Conservation (phyloP, 495 filamentous ascomycete species). For the Viridothelium virens region DNA sequence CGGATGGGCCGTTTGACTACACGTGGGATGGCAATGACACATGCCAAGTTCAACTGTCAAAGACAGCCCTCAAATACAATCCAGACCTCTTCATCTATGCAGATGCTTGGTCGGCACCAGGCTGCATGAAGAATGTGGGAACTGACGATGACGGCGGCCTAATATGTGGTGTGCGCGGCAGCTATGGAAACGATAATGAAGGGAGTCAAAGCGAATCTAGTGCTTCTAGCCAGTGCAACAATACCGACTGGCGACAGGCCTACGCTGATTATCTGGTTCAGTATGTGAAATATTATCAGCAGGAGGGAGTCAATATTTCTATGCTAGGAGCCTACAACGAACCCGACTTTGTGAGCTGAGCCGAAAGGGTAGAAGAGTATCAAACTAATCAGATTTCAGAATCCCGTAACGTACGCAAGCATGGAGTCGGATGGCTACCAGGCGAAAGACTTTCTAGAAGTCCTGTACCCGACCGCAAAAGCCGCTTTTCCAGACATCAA, state of each 20-base stretch:
- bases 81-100: constrained; percentile 23
- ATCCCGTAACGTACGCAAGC: constrained; percentile 22
- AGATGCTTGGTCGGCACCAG: constrained; percentile 24
- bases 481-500: constrained; percentile 19
- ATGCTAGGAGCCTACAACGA: constrained; percentile 24
- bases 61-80: constrained; percentile 19
- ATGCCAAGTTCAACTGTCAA: constrained; percentile 21
- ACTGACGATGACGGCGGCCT: constrained; percentile 16
- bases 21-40: constrained; percentile 18
- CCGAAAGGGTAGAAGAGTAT: too few relatives aligned
- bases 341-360: not conserved
- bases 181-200: not conserved
- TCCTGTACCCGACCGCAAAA: constrained; percentile 22
- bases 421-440: constrained; percentile 23
- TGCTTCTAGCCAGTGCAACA: constrained; percentile 13
- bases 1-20: constrained; percentile 18
- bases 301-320: constrained; percentile 16
- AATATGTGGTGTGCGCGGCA: constrained; percentile 21
- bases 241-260: constrained; percentile 22
- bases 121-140: constrained; percentile 23
- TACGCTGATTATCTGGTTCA: constrained; percentile 23
- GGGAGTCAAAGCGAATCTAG: constrained; percentile 9
- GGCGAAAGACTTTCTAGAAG: constrained; percentile 21
- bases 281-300: constrained; percentile 20
- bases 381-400: constrained; percentile 15